Conservation (phyloP, 441 rosid genomes). For the Gossypium trilobum region DNA sequence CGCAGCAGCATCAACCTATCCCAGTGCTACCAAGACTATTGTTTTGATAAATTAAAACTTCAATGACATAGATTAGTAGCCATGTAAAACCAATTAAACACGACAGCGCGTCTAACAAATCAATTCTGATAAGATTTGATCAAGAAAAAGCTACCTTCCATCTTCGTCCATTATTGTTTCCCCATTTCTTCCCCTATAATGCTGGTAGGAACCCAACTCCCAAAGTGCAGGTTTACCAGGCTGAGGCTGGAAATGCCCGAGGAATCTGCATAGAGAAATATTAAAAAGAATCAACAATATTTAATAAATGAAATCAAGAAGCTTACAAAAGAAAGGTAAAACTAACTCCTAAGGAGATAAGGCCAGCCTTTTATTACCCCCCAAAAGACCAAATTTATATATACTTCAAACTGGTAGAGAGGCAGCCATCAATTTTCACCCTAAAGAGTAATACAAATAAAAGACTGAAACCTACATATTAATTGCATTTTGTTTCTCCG, state of each 20-base stretch:
- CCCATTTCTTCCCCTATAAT: constrained; percentile 51
- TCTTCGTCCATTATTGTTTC: constrained; percentile 46
- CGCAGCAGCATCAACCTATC: background rate
- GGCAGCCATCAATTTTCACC: background rate
- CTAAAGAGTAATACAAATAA: background rate
- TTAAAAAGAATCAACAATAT: constrained; percentile 9
- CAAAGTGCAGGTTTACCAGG: constrained; percentile 71
- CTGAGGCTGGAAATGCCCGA: constrained; percentile 86
- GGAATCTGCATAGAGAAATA: constrained; percentile 47
- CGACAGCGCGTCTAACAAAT: background rate
- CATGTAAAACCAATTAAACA: background rate
- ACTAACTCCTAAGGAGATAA: background rate
- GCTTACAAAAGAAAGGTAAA: background rate
- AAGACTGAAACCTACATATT: constrained; percentile 52
- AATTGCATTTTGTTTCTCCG: constrained; percentile 93
- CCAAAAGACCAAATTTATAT: background rate
- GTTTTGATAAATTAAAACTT: background rate
- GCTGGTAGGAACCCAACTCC: constrained; percentile 82
- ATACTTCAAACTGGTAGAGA: background rate
- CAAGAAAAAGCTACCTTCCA: constrained; percentile 45
- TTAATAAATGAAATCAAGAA: background rate
- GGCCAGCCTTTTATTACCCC: background rate
- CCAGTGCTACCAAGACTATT: background rate
- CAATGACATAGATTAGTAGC: background rate
- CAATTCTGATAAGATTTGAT: background rate